Evolutionary conservation across 2,329 filamentous ascomycete species (phyloP), one percentile per base, ranked within the genome.

Genomic region (Penicillium janthinellum): DNA sequence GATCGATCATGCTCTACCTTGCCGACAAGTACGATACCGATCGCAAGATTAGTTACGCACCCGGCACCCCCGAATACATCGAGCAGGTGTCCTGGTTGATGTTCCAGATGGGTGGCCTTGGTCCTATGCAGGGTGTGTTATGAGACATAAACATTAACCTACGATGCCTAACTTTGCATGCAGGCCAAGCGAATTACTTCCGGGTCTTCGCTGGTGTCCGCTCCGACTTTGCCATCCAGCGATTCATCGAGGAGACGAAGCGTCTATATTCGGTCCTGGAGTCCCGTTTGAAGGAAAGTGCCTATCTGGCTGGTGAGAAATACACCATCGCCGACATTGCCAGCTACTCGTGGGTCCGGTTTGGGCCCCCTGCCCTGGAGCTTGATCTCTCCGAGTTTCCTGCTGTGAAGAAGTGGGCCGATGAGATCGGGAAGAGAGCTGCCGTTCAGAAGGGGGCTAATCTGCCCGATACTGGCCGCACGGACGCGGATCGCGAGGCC

Each of bases 161-260:
- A 38, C 28, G 10, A 10, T 45, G 11, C 35, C 37, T 56, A 14
- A 59, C 41, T 35, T 5, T n/a, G 5, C 11, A 6, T 25, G 41
- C 35, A 77, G 78, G 79, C 34, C 79, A 81, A 72, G 79, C 79
- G 10, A 81, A 81, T 57, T 78, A 81, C 63, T 82, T 81, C 74
- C 75, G 75, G 59, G 74, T 77, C 54, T 80, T 79, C 47, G 78
- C 79, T 2, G 72, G 72, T 1, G 71, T 67, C 12, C 77, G 79
- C 60, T 80, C 80, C 25, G 68, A 75, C 53, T 81, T 80, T 60
- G 79, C 71, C 2, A 81, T 81, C 59, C 72, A 79, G 25, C 73
- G 80, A n/a, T 83, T 81, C 61, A 73, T 77, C 41, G 78, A 79
- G 31, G 81, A 83, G 66, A 81, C 80, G 4, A 79, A 77, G 61